phyloP scores from a whole-genome alignment of 805 yeast species.

The Candida ovalis region DNA sequence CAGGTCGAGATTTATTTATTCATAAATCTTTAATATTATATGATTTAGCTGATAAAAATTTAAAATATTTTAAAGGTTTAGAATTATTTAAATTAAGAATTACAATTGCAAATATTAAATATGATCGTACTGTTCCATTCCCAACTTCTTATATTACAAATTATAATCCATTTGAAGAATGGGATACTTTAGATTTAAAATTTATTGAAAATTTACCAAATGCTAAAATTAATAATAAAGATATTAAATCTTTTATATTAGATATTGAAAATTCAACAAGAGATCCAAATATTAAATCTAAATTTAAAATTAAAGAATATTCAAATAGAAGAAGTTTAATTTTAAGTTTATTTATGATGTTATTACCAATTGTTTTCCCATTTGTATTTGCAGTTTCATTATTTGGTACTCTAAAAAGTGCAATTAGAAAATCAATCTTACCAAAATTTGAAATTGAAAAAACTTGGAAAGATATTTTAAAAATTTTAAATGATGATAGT shows the following conservation, averaged over 20 bases:
- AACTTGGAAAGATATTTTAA: constrained; percentile 9
- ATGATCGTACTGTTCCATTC: constrained; percentile 86
- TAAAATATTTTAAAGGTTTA: constrained; percentile 53
- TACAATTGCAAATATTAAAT: constrained; percentile 67
- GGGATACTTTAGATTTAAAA: constrained; percentile 44
- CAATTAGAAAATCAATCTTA: constrained; percentile 14
- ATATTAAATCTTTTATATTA: constrained; percentile 44
- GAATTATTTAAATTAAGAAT: constrained; percentile 51
- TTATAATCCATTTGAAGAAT: constrained; percentile 64
- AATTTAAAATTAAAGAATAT: constrained; percentile 3
- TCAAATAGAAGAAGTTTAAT: constrained; percentile 10
- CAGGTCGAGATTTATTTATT: constrained; percentile 75
- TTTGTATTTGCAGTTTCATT: constrained; percentile 21
- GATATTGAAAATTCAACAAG: constrained; percentile 38
- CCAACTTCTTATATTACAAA: constrained; percentile 76
- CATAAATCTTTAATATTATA: constrained; percentile 43
- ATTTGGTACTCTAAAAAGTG: constrained; percentile 25
- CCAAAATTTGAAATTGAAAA: constrained; percentile 11
- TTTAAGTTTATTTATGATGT: constrained; percentile 2
- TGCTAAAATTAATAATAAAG: constrained; percentile 35
- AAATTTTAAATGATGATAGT: constrained; percentile 3
- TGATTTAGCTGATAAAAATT: constrained; percentile 49
- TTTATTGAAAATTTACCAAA: constrained; percentile 45
- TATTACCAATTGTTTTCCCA: constrained; percentile 24
- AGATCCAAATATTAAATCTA: constrained; percentile 5